Base-by-base conservation (phyloP, 768 basidiomycete species). In the Lactarius trivialis region DNA sequence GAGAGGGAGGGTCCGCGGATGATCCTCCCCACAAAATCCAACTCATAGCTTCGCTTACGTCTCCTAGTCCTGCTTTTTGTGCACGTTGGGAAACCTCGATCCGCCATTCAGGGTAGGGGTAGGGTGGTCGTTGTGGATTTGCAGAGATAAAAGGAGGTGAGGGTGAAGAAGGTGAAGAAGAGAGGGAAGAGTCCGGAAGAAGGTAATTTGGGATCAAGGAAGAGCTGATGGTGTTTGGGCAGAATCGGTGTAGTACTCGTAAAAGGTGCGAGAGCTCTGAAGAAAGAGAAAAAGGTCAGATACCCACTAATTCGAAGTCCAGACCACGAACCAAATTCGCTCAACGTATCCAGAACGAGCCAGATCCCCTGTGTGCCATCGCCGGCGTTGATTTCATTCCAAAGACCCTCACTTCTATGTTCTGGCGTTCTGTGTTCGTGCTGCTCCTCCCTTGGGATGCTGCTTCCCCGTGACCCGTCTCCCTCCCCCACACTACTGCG, bases 21-120 rank as follows among this genome's bases (percentile, higher is more conserved):
- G 55, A 48, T 14, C 60, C 50, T 14, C 53, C 65, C 54, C 55
- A 60, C 50, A 69, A 51, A 17, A 58, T 60, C 45, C 51, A 58
- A 12, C 56, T 37, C 69, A 66, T 60, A 14, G 66, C 67, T 4
- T 51, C 55, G 19, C 55, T 61, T 26, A 70, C 30, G 39, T 57
- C 45, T 33, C 68, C 68, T 34, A 69, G 34, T 32, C 70, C 70
- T 7, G 70, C 58, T 45, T 59, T 55, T 7, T 65, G 65, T 3
- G 70, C 70, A 24, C 66, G 60, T 14, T 37, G 60, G 26, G 60
- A 53, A 55, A 69, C 57, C 1, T 64, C 64, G 30, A 67, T 53
- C 24, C 70, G 66, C 70, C 70, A 71, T 52, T 71, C 70, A 19
- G 70, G 70, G 33, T 68, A 71, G 6, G 64, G 68, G 17, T 64